These are phyloP conservation scores for Diaporthe sp. DNA, from an alignment of 2,329 filamentous ascomycete species.

Conservation along the genomic window DNA sequence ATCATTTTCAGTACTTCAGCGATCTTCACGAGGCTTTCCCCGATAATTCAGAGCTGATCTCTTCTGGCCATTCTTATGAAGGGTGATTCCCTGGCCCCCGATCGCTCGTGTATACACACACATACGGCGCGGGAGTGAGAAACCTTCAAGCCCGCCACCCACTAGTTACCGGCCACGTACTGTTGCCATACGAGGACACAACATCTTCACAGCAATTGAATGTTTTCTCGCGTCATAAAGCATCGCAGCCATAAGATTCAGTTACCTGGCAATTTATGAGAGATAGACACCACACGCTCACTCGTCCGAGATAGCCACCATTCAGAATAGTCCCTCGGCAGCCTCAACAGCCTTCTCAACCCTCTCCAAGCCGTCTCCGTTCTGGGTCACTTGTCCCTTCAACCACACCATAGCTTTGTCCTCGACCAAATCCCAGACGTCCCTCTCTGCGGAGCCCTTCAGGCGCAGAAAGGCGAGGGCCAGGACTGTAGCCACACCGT, in stretches of 20 bases:
- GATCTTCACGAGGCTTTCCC: background rate
- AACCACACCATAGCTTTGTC: background rate
- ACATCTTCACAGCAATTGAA: background rate
- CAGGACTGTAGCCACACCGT: background rate
- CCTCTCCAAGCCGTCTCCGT: background rate
- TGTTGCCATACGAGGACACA: background rate
- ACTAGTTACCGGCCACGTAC: background rate
- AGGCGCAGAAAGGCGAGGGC: background rate
- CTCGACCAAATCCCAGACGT: background rate
- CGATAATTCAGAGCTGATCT: background rate
- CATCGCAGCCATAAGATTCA: background rate
- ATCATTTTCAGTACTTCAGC: constrained; percentile 11
- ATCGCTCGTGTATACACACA: background rate
- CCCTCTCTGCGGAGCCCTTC: background rate
- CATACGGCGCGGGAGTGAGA: background rate
- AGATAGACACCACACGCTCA: background rate
- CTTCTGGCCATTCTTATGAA: background rate
- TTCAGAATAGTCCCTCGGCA: background rate
- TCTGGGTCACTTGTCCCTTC: background rate
- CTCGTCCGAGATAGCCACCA: background rate
- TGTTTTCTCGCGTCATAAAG: background rate
- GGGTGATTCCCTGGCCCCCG: background rate
- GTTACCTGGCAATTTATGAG: background rate
- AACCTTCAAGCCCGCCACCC: background rate
- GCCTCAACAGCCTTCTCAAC: background rate